Conservation (phyloP, 139 green algal genomes). For the Ettlia oleoabundans region DNA sequence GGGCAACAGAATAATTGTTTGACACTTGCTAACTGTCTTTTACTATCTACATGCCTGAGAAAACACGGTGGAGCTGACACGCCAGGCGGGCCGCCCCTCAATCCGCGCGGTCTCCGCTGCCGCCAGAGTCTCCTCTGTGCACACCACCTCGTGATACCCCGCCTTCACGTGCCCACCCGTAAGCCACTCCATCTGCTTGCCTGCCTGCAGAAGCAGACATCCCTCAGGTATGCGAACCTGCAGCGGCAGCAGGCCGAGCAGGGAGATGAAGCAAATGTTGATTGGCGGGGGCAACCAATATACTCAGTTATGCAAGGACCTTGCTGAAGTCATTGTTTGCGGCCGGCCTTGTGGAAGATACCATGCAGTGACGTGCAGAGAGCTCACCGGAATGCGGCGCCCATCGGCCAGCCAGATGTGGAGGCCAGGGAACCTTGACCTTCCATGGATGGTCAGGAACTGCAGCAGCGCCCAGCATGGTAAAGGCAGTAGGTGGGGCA, state of each 20-base stretch:
- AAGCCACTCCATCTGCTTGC: constrained; percentile 92
- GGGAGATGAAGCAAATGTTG: too few species aligned
- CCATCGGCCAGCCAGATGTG: constrained; percentile 85
- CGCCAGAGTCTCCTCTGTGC: constrained; percentile 66
- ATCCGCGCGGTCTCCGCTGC: constrained; percentile 61
- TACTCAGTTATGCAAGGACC: too few species aligned
- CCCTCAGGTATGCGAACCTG: constrained; percentile 47
- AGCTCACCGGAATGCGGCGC: constrained; percentile 66
- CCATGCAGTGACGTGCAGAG: constrained; percentile 64
- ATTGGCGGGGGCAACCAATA: too few species aligned
- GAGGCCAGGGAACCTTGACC: constrained; percentile 70
- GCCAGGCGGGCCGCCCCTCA: constrained; percentile 75
- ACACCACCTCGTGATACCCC: constrained; percentile 93
- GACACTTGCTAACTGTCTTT: too few species aligned
- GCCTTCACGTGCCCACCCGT: constrained; percentile 84
- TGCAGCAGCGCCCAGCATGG: background rate
- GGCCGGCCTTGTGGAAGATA: too few species aligned
- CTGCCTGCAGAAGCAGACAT: constrained; percentile 91
- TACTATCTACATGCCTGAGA: too few species aligned
- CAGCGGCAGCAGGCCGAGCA: too few species aligned
- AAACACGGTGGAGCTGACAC: constrained; percentile 92
- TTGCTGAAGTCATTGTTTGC: background rate
- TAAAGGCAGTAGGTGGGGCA: background rate
- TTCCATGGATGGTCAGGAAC: constrained; percentile 29
- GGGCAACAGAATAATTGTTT: too few species aligned